Evolutionary conservation across 805 yeast species (phyloP).

Genomic region (Candida yuanshanica): DNA sequence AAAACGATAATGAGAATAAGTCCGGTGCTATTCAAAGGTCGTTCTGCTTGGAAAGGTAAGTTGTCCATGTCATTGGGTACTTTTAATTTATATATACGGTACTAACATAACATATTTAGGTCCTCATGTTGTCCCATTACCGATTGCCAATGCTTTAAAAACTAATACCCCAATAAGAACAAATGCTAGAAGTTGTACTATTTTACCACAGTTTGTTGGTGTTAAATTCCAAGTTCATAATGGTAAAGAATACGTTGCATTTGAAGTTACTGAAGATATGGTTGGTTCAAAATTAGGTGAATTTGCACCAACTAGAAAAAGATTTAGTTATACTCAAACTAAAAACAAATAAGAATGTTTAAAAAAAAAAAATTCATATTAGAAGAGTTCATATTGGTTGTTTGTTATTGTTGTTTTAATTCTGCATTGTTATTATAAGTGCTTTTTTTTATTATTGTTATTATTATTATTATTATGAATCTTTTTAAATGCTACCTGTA

Average conservation of each 20-base stretch:
- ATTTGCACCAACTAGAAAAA: conserved; percentile 90
- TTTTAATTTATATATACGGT: background rate
- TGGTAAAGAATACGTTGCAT: conserved; percentile 88
- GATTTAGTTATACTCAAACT: conserved; percentile 74
- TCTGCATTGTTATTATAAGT: no score
- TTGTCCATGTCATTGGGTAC: no score
- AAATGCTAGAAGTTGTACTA: conserved; percentile 92
- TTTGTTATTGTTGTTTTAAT: no score
- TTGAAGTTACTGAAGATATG: conserved; percentile 89
- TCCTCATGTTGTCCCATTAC: conserved; percentile 91
- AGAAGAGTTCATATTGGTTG: background rate
- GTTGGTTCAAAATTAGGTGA: conserved; percentile 95
- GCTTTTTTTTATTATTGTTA: no score
- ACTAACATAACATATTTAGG: conserved; percentile 35
- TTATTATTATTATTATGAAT: no score
- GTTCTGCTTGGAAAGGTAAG: conserved; percentile 57
- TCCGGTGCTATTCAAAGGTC: conserved; percentile 34
- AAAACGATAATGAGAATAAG: conserved; percentile 32
- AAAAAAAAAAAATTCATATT: no score
- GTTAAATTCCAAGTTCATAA: conserved; percentile 91
- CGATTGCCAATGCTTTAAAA: conserved; percentile 78
- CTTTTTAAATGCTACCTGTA: no score
- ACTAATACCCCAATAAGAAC: conserved; percentile 87
- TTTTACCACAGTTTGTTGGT: conserved; percentile 94
- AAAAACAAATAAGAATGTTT: conserved; percentile 57